Evolutionary conservation across 2,329 filamentous ascomycete genomes (phyloP).

Genomic region (Pseudogymnoascus sp.): DNA sequence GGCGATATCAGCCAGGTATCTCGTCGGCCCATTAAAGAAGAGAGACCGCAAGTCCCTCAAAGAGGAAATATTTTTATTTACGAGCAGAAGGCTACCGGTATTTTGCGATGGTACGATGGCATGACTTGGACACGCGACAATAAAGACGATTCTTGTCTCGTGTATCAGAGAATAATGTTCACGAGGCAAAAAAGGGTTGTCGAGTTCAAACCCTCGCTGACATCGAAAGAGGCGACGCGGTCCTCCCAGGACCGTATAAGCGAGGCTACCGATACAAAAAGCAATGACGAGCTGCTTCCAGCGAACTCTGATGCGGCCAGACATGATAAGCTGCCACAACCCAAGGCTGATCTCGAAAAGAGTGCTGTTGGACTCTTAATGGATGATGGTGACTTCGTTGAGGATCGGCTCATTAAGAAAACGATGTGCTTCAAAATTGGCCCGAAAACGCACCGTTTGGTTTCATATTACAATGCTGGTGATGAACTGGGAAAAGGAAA

Average conservation of each 20-base stretch:
- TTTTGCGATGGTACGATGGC: constrained; percentile 92
- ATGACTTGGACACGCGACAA: constrained; percentile 72
- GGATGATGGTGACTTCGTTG: constrained; percentile 85
- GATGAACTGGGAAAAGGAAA: constrained; percentile 58
- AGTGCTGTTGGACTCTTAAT: constrained; percentile 68
- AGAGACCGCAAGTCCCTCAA: constrained; percentile 66
- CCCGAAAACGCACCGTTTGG: constrained; percentile 72
- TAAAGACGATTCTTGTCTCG: constrained; percentile 28
- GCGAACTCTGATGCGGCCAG: not conserved
- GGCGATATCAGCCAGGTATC: constrained; percentile 68
- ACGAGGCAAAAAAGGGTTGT: not conserved
- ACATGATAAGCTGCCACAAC: not conserved
- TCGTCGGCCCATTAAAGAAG: constrained; percentile 77
- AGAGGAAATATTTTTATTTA: constrained; percentile 89
- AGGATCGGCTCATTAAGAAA: constrained; percentile 79
- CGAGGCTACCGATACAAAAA: not conserved
- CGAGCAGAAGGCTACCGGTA: constrained; percentile 81
- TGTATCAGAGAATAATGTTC: not conserved
- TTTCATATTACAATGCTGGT: constrained; percentile 79
- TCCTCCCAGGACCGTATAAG: not conserved
- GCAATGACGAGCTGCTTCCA: not conserved
- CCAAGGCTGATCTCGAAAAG: constrained; percentile 15
- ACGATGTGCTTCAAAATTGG: constrained; percentile 74
- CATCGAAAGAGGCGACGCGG: not conserved
- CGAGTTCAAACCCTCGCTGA: not conserved